Evolutionary conservation across 1,139 yeast genomes (phyloP), one percentile per base, ranked within the genome.

Genomic region (Debaryomyces fabryi): DNA sequence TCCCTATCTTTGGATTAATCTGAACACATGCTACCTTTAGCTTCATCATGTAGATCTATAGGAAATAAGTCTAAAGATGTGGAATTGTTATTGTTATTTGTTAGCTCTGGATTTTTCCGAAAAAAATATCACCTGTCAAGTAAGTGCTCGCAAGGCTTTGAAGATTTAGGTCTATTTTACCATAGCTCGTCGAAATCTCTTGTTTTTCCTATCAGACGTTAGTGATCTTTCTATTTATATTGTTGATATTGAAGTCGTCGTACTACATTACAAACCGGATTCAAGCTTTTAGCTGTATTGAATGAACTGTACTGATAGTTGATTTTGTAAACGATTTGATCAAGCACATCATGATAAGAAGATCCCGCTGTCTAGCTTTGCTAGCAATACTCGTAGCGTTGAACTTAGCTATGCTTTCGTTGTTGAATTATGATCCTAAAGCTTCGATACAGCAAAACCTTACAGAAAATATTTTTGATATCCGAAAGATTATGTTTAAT

Each of bases 1-100:
- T 74, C 1, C 91, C 93, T 0, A 88, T 67, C 20, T 73, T 63
- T 0, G 96, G 88, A 57, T 85, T 86, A 47, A 85, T 64, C 59
- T 89, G 96, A 3, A 88, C 72, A 16, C 84, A 75, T 0, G 92
- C 95, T 6, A 88, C 74, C 49, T 80, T 74, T 2, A 67, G 48
- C 46, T 57, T 65, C 68, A 65, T 66, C 12, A 12, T 35, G 13
- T 27, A 27, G 2, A 27, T n/a, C 6, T n/a, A 9, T 35, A 21
- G 12, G 8, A 12, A 35, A n/a, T 12, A n/a, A 6, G n/a, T n/a
- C 13, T 9, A 12, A 34, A 34, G 23, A 34, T 8, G 23, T 18
- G 23, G 13, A 20, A 15, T 35, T 35, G n/a, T 21, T 10, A 35
- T 21, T 35, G 38, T 6, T 16, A 9, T 20, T 21, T 35, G 38